phyloP scores from a whole-genome alignment of 139 green algal genomes.

The Chlorella ohadii region DNA sequence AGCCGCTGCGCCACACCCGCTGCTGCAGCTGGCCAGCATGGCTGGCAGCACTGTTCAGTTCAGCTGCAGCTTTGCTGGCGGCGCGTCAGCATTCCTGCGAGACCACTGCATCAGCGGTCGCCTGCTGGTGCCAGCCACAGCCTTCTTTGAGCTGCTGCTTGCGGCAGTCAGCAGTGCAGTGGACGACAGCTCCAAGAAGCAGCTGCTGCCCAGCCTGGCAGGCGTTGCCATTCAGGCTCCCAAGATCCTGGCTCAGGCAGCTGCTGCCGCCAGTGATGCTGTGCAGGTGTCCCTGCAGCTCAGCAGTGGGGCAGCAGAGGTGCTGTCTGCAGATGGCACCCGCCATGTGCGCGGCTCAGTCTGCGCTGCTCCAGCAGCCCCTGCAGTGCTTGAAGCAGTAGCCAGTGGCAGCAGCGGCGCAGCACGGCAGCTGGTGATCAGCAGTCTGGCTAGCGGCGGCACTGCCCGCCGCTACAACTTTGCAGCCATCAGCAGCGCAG shows the following conservation, averaged over 20 bases:
- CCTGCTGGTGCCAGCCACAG: slow-evolving; percentile 61
- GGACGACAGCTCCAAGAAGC: neutral
- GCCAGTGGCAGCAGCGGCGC: neutral
- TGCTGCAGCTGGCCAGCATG: neutral
- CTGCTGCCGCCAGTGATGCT: neutral
- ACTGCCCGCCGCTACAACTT: neutral
- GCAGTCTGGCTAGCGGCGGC: neutral
- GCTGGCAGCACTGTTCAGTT: neutral
- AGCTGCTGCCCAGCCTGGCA: neutral
- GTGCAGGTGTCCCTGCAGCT: neutral
- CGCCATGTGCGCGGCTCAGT: neutral
- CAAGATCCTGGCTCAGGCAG: neutral
- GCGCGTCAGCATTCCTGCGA: slow-evolving; percentile 52
- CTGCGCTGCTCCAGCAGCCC: neutral
- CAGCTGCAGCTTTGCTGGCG: slow-evolving; percentile 3
- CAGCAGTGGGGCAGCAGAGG: neutral
- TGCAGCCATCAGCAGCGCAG: neutral
- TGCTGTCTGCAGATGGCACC: neutral
- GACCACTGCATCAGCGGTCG: slow-evolving; percentile 56
- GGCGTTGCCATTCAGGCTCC: neutral
- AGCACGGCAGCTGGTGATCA: neutral
- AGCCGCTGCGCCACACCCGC: neutral
- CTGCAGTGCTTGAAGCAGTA: neutral
- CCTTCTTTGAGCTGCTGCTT: slow-evolving; percentile 65
- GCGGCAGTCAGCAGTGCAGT: slow-evolving; percentile 31